Evolutionary conservation across 2,329 filamentous ascomycete genomes (phyloP).

Genomic region (Fusarium haematococcum): DNA sequence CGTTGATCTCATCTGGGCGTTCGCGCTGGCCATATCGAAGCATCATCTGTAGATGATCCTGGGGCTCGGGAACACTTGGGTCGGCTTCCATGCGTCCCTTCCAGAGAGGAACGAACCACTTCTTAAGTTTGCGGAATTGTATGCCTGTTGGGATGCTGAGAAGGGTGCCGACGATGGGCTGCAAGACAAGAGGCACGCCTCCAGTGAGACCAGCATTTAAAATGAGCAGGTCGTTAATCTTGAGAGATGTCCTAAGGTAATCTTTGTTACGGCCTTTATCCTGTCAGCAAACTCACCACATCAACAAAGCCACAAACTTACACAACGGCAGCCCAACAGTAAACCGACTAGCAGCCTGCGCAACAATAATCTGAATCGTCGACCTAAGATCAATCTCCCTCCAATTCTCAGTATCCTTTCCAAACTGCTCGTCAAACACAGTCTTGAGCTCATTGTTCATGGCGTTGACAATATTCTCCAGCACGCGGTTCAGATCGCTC

Average conservation of each 20-base stretch:
- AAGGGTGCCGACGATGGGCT: constrained; percentile 47
- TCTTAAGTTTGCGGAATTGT: constrained; percentile 43
- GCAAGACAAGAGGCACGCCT: constrained; percentile 46
- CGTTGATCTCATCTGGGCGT: constrained; percentile 51
- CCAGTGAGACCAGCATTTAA: constrained; percentile 49
- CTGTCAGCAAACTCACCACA: background rate
- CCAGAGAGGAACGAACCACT: constrained; percentile 41
- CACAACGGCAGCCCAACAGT: constrained; percentile 49
- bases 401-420: constrained; percentile 49
- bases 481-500: constrained; percentile 49
- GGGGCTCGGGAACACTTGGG: constrained; percentile 39
- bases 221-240: constrained; percentile 49
- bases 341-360: constrained; percentile 48
- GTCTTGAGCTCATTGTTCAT: constrained; percentile 51
- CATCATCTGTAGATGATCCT: constrained; percentile 58
- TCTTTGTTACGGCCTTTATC: constrained; percentile 47
- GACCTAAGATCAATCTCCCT: constrained; percentile 47
- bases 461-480: constrained; percentile 49
- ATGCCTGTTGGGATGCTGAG: constrained; percentile 36
- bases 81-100: constrained; percentile 29
- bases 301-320: constrained; percentile 11
- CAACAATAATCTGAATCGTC: constrained; percentile 45
- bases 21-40: constrained; percentile 53
- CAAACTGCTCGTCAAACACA: constrained; percentile 52
- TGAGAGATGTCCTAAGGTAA: constrained; percentile 47